phyloP scores from a whole-genome alignment of 2,329 filamentous ascomycete species.

The Chalara sp. region DNA sequence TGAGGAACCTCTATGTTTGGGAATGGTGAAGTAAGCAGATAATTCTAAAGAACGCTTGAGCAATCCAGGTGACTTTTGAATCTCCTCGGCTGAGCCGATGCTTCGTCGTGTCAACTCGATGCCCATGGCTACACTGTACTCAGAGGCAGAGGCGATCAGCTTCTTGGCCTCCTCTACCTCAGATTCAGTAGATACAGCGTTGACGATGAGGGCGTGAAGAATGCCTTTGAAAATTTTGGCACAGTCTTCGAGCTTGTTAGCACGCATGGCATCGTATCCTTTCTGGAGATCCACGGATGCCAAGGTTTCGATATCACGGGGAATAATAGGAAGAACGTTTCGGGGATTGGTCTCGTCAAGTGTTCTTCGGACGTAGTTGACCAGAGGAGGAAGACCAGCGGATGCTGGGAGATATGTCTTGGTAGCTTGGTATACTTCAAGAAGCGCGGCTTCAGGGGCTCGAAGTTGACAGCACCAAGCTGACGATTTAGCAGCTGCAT shows the following conservation, averaged over 20 bases:
- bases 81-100: constrained; percentile 53
- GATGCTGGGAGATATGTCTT: constrained; percentile 87
- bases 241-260: constrained; percentile 88
- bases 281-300: constrained; percentile 72
- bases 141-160: constrained; percentile 77
- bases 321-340: constrained; percentile 86
- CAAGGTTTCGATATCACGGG: constrained; percentile 79
- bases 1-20: constrained; percentile 92
- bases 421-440: constrained; percentile 87
- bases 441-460: constrained; percentile 83
- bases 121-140: constrained; percentile 88
- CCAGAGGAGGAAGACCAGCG: constrained; percentile 69
- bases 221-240: constrained; percentile 80
- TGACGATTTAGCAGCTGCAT: constrained; percentile 97
- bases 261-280: constrained; percentile 85
- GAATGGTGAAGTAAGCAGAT: constrained; percentile 97
- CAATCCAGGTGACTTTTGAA: constrained; percentile 58
- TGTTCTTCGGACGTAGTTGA: constrained; percentile 90
- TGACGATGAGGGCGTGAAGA: constrained; percentile 78
- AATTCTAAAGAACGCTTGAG: constrained; percentile 85
- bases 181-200: constrained; percentile 76
- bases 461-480: constrained; percentile 89
- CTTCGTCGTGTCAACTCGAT: constrained; percentile 79
- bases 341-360: constrained; percentile 80
- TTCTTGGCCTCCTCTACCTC: constrained; percentile 87